Evolutionary conservation across 1,284 basidiomycete genomes (phyloP), one percentile per base, ranked within the genome.

Genomic region (Leccinum variabile): DNA sequence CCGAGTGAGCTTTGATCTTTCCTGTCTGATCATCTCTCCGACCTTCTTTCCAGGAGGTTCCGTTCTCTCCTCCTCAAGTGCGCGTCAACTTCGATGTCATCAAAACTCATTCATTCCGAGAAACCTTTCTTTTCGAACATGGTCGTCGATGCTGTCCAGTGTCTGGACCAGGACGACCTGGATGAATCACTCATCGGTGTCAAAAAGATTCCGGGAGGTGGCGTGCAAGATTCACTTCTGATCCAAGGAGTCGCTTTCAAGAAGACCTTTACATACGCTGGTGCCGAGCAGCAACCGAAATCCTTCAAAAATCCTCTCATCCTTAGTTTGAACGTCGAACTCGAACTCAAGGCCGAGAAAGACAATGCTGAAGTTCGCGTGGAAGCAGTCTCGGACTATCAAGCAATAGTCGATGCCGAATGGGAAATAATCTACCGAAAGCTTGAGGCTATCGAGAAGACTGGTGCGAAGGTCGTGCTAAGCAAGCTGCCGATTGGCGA

Each of bases 381-480:
- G 57, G 95, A 98, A 74, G 91, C 93, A 56, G 97, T 99, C 28
- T 90, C 94, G 25, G 95, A 98, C 72, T 99, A 99, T 77, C 97
- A 99, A 79, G 95, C 96, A 6, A 98, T 99, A 69, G 97, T 99
- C 62, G 95, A 99, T 73, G 97, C 97, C 30, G 97, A 99, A 77
- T 99, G 97, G 97, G 92, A 96, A 72, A 99, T 99, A 78, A 99
- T 99, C 76, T 99, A 96, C 80, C 87, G 92, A 72, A 99, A 99
- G 79, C 84, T 99, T 35, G 92, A 98, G 72, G 95, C 95, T 1
- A 98, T 99, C 73, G 94, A 95, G 72, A 91, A 92, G 73, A 98
- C 96, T 0, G 97, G 96, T 35, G 97, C 97, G 53, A 96, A 97
- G 77, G 94, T 99, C 63, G 96, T 99, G 28, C 84, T 99, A 61